These are phyloP conservation scores for Cordyceps cicadae DNA, from an alignment of 2,329 filamentous ascomycete genomes.

Conservation along the genomic window DNA sequence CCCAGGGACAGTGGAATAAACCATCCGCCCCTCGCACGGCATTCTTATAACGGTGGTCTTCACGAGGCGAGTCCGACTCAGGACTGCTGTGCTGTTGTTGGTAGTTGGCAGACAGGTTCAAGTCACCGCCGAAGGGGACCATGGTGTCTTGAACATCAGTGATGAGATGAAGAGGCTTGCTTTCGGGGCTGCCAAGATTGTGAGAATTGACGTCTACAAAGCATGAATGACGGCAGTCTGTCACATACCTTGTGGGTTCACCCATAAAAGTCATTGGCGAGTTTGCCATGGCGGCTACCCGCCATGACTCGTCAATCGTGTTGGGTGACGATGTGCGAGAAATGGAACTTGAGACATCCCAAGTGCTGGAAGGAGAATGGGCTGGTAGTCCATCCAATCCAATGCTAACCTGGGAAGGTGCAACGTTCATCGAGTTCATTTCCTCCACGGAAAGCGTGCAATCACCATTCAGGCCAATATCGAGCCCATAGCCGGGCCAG, in stretches of 20 bases:
- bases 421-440: constrained; percentile 42
- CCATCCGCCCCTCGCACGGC: constrained; percentile 59
- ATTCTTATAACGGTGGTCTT: constrained; percentile 55
- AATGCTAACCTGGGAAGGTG: constrained; percentile 47
- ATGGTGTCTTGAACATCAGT: constrained; percentile 3
- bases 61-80: constrained; percentile 16
- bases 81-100: constrained; percentile 11
- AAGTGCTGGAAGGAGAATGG: constrained; percentile 43
- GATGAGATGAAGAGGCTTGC: background rate
- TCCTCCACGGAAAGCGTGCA: constrained; percentile 36
- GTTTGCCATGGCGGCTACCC: constrained; percentile 16
- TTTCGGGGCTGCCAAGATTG: constrained; percentile 3
- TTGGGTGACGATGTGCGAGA: constrained; percentile 45
- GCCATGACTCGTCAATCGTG: constrained; percentile 41
- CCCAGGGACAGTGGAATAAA: constrained; percentile 88
- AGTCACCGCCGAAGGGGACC: background rate
- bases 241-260: constrained; percentile 6
- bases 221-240: background rate
- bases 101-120: constrained; percentile 1
- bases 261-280: constrained; percentile 1
- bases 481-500: constrained; percentile 39
- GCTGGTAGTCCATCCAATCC: constrained; percentile 43
- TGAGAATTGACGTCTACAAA: constrained; percentile 1
- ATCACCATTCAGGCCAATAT: constrained; percentile 34
- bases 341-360: constrained; percentile 44